These are phyloP conservation scores for Daedaleopsis nitida DNA, from an alignment of 768 basidiomycete genomes.

Conservation along the genomic window DNA sequence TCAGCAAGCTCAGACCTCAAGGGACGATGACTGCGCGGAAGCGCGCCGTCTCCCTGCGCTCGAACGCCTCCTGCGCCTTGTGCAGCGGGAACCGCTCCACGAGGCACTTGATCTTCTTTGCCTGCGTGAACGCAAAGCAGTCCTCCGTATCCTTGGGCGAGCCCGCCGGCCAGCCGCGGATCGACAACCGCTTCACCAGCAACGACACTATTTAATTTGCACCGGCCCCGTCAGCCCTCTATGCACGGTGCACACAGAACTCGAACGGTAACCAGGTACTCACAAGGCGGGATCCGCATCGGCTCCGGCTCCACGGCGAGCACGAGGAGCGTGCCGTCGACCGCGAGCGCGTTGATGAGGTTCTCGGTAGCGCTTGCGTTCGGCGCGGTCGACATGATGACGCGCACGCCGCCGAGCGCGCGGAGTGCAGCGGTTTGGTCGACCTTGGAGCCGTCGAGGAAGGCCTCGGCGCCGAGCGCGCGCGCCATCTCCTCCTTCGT, in stretches of 20 bases:
- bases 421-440: conserved; percentile 33
- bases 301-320: conserved; percentile 21
- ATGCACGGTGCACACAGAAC: too few species aligned
- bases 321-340: conserved; percentile 26
- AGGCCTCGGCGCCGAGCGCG: conserved; percentile 40
- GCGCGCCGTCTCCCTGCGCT: conserved; percentile 20
- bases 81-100: conserved; percentile 27
- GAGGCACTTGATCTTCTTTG: conserved; percentile 22
- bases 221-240: neutral
- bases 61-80: conserved; percentile 28
- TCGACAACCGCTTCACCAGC: conserved; percentile 25
- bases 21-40: conserved; percentile 29
- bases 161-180: conserved; percentile 30
- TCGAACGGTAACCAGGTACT: conserved; percentile 3
- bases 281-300: conserved; percentile 22
- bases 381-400: conserved; percentile 37
- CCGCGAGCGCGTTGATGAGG: conserved; percentile 23
- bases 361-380: conserved; percentile 16
- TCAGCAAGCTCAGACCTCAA: neutral
- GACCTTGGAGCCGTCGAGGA: conserved; percentile 34
- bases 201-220: conserved; percentile 17
- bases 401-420: conserved; percentile 38
- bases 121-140: conserved; percentile 19
- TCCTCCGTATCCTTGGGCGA: conserved; percentile 25
- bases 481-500: conserved; percentile 36